Percentiles rank a stretch among this genome's conserved stretches.
phyloP scores from a whole-genome alignment of 768 basidiomycete species.

The Pholiota conissans region DNA sequence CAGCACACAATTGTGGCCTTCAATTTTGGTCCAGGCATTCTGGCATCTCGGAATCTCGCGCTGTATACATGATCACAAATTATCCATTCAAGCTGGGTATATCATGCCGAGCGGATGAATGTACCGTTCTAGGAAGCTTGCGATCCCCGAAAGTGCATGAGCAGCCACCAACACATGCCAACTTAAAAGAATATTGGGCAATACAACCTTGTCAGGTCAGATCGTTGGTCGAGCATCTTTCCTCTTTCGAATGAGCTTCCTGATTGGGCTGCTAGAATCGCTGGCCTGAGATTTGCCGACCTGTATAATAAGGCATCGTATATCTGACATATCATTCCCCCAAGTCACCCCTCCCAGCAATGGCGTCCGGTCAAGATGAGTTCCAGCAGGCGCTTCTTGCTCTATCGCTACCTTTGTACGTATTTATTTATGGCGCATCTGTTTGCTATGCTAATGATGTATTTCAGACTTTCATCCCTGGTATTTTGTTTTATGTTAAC shows the following conservation, averaged over 20 bases:
- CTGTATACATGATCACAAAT: background rate
- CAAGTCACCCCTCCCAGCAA: background rate
- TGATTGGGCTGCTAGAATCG: background rate
- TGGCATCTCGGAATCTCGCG: background rate
- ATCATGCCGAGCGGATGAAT: background rate
- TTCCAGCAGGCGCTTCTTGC: background rate
- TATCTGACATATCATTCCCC: background rate
- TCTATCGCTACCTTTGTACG: background rate
- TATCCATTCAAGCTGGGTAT: background rate
- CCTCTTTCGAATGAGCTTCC: background rate
- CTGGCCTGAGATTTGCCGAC: background rate
- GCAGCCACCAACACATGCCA: background rate
- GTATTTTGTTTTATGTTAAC: background rate
- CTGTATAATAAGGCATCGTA: background rate
- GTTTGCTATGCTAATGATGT: background rate
- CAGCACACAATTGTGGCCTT: background rate
- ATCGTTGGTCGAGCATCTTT: background rate
- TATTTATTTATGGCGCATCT: background rate
- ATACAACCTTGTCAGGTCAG: too few species aligned
- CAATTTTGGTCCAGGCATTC: background rate
- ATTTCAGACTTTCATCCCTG: constrained; percentile 3
- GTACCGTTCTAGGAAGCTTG: background rate
- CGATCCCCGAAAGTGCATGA: background rate
- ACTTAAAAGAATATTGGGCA: too few species aligned
- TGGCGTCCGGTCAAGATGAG: background rate